phyloP scores from a whole-genome alignment of 352 stramenopile species.

The Thraustochytrium sp. region DNA sequence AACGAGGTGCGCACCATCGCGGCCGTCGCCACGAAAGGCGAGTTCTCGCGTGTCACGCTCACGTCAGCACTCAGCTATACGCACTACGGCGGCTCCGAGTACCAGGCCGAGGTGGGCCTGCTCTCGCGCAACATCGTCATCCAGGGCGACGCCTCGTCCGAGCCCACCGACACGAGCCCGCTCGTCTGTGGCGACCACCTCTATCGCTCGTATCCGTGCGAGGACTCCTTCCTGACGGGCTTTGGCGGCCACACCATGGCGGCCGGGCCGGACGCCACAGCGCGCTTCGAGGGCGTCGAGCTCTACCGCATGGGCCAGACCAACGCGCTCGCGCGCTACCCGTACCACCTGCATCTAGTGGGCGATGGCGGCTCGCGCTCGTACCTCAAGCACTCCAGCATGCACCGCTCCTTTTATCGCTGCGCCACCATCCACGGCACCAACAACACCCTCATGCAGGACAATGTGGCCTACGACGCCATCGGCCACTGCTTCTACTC shows the following conservation, averaged over 20 bases:
- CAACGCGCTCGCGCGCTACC: conserved; percentile 51
- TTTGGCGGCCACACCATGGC: conserved; percentile 56
- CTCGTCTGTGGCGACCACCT: background rate
- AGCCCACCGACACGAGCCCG: conserved; percentile 40
- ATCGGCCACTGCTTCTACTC: conserved; percentile 55
- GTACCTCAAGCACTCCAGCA: conserved; percentile 48
- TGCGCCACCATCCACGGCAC: conserved; percentile 52
- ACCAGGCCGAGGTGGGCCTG: too few relatives aligned
- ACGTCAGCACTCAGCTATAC: too few relatives aligned
- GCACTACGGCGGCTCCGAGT: too few relatives aligned
- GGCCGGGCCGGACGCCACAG: background rate
- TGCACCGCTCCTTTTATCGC: conserved; percentile 51
- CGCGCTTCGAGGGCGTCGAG: conserved; percentile 50
- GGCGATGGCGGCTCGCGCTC: conserved; percentile 39
- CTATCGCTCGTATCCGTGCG: background rate
- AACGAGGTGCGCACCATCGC: too few relatives aligned
- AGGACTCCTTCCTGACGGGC: conserved; percentile 44
- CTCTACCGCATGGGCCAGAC: conserved; percentile 53
- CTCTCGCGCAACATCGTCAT: conserved; percentile 49
- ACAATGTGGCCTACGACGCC: conserved; percentile 55
- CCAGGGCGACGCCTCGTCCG: conserved; percentile 46
- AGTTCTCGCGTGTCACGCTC: too few relatives aligned
- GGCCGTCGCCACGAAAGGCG: too few relatives aligned
- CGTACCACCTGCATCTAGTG: conserved; percentile 53
- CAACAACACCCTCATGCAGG: conserved; percentile 48